Conservation (phyloP, 2,329 filamentous ascomycete species). For the Lecanicillium sp. region DNA sequence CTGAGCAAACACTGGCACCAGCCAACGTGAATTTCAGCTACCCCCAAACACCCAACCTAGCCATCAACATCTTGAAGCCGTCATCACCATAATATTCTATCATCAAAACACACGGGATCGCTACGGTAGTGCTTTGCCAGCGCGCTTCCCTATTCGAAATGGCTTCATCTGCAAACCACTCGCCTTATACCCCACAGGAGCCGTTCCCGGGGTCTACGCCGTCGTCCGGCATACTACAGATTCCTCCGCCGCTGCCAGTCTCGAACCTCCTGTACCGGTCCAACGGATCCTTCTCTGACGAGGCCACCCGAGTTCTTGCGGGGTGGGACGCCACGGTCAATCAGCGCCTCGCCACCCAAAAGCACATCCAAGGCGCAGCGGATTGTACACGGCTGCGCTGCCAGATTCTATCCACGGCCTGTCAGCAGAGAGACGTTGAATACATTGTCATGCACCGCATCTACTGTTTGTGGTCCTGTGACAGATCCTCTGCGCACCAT, state of each 20-base stretch:
- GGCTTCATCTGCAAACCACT: neutral
- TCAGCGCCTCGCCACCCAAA: neutral
- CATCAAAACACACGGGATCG: too few species aligned
- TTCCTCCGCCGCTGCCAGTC: neutral
- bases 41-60: too few species aligned
- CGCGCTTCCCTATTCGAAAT: neutral
- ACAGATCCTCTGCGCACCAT: constrained; percentile 28
- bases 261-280: neutral
- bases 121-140: too few species aligned
- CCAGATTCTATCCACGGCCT: constrained; percentile 52
- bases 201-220: constrained; percentile 1
- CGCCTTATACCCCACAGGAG: neutral
- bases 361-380: too few species aligned
- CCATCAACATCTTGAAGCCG: too few species aligned
- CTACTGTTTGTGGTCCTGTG: constrained; percentile 50
- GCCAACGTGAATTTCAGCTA: too few species aligned
- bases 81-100: too few species aligned
- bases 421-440: constrained; percentile 48
- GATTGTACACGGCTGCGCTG: constrained; percentile 34
- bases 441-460: constrained; percentile 62
- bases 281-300: neutral
- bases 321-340: neutral
- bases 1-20: too few species aligned
- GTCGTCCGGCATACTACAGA: neutral
- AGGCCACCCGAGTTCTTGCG: neutral